phyloP scores from a whole-genome alignment of 768 basidiomycete species.

The Calocera cornea region DNA sequence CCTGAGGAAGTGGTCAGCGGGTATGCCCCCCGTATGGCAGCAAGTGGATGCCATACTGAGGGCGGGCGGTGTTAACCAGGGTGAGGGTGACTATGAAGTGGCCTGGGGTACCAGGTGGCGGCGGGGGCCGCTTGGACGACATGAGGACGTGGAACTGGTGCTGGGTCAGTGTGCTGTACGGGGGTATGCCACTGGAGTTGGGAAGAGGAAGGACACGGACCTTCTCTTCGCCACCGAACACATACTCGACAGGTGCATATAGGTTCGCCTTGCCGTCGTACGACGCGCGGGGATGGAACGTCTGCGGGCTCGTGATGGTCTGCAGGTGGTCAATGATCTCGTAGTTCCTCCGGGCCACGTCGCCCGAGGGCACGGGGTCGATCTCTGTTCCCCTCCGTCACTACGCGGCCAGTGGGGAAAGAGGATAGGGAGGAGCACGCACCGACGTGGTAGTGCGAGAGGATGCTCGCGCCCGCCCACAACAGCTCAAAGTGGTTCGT shows the following conservation, averaged over 20 bases:
- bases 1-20: not conserved
- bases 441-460: not conserved
- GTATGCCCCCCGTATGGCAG: not conserved
- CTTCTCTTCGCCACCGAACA: not conserved
- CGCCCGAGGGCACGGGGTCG: not conserved
- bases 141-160: not conserved
- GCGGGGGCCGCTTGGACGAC: not conserved
- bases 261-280: not conserved
- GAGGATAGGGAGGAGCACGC: not conserved
- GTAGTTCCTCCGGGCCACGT: not conserved
- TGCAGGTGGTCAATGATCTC: constrained; percentile 2
- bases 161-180: not conserved
- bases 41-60: not conserved
- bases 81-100: not conserved
- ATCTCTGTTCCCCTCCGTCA: not conserved
- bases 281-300: not conserved
- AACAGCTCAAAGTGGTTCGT: not conserved
- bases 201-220: not conserved
- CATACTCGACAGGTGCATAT: not conserved
- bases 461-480: not conserved
- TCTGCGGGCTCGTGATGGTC: not conserved
- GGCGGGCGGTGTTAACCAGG: not conserved
- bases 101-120: not conserved
- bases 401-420: not conserved
- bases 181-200: not conserved